Conservation (phyloP, 441 rosid species). For the Melastoma candidum region DNA sequence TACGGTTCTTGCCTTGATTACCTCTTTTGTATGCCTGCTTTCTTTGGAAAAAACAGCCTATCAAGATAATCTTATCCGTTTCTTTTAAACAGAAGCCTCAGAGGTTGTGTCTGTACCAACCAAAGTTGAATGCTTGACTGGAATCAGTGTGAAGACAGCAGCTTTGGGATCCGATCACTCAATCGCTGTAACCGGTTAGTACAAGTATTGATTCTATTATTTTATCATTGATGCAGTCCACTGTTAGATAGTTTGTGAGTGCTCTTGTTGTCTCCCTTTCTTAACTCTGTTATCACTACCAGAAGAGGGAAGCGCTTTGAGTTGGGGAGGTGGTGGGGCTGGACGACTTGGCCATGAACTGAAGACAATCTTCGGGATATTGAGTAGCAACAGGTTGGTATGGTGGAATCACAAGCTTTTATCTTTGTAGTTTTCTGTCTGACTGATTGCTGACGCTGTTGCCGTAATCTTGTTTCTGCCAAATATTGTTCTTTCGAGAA, state of each 20-base stretch:
- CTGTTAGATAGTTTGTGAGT: neutral
- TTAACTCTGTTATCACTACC: constrained; percentile 1
- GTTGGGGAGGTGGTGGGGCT: constrained; percentile 88
- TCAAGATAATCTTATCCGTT: constrained; percentile 6
- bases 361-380: constrained; percentile 57
- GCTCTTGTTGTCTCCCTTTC: constrained; percentile 12
- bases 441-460: no score
- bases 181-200: constrained; percentile 53
- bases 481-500: no score
- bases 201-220: neutral
- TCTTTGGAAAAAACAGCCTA: constrained; percentile 26
- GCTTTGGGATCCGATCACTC: constrained; percentile 93
- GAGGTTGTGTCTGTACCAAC: constrained; percentile 49
- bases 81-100: constrained; percentile 41
- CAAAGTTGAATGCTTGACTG: constrained; percentile 65
- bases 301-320: constrained; percentile 76
- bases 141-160: constrained; percentile 47
- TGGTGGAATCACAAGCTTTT: no score
- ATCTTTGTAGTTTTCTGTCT: no score
- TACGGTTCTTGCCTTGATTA: neutral
- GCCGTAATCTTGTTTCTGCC: no score
- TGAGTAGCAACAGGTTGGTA: constrained; percentile 53
- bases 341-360: constrained; percentile 93
- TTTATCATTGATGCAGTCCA: neutral
- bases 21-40: constrained; percentile 1